Evolutionary conservation across 345 rosid species (phyloP), one percentile per base, ranked within the genome.

Genomic region (Eucalyptus marginata): DNA sequence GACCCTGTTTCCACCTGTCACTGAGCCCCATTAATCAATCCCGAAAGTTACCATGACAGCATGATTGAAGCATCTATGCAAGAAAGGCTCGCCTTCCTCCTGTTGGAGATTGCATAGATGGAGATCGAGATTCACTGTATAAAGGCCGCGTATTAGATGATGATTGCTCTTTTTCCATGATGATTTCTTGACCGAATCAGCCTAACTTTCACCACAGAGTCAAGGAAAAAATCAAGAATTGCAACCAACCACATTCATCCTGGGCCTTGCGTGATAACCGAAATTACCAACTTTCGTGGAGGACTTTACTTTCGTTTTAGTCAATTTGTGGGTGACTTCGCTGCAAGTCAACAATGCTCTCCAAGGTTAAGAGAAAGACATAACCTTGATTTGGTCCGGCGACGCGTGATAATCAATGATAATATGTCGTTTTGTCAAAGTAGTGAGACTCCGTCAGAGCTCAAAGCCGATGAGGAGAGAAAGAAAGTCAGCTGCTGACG

Each of bases 361-460:
- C 46, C 47, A 6, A 36, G 81, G 27, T 2, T 10, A 36, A 76
- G 27, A 76, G 27, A 36, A 71, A 71, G 83, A 71, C 43, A 10
- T 6, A 20, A 18, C 44, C 44, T 46, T 1, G 25, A 17, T 33
- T 36, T 0, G 25, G 24, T 36, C 27, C 3, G 8, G 8, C 27
- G 0, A 71, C 8, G 2, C 12, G 3, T 2, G 2, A 71, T 10
- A 8, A 20, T 36, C 46, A 20, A 71, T 18, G 14, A 71, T 9
- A 5, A 36, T 71, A 18, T 12, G 81, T 20, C 14, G 13, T 18
- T 71, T 17, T 36, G 27, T 5, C 46, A 71, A 71, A 11, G 13
- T 36, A 71, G 46, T 3, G 14, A 71, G 43, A 3, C 25, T 71
- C 2, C 10, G 7, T 31, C 2, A 10, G 12, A 68, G 43, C 43